A percentile compares a stretch with the other conserved stretches of the same genome.
These are phyloP conservation scores for Candida glaebosa DNA, from an alignment of 805 yeast genomes.

Conservation along the genomic window DNA sequence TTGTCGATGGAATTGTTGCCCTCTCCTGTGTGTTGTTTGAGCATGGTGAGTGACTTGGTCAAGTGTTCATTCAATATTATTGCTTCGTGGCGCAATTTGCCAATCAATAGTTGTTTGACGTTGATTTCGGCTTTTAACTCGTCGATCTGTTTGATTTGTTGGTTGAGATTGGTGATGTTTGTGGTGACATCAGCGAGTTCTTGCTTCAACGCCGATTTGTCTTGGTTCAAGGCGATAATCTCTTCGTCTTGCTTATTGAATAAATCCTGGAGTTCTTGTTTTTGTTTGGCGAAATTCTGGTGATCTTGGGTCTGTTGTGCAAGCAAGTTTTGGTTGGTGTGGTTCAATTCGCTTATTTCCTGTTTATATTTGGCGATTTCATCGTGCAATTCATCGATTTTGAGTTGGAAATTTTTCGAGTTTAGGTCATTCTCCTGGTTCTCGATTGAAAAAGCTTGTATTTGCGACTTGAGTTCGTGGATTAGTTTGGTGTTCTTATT, in stretches of 20 bases:
- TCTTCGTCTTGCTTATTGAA: constrained; percentile 30
- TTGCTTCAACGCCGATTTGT: constrained; percentile 8
- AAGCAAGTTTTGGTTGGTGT: constrained; percentile 9
- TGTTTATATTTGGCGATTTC: constrained; percentile 27
- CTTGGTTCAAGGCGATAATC: constrained; percentile 15
- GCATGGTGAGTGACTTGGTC: constrained; percentile 84
- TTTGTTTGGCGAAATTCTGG: constrained; percentile 32
- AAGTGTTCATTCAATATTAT: constrained; percentile 90
- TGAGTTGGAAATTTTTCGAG: constrained; percentile 37
- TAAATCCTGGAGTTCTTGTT: constrained; percentile 17
- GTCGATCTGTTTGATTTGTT: constrained; percentile 36
- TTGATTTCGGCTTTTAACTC: constrained; percentile 52
- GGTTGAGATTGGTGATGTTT: constrained; percentile 22
- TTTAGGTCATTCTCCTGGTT: constrained; percentile 37
- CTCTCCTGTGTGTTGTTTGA: constrained; percentile 66
- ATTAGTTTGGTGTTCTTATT: constrained; percentile 36
- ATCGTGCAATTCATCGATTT: constrained; percentile 44
- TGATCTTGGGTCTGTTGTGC: background rate
- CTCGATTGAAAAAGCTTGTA: constrained; percentile 38
- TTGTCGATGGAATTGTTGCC: constrained; percentile 73
- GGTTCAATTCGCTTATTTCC: constrained; percentile 13
- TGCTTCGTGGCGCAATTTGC: constrained; percentile 92
- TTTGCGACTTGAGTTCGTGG: constrained; percentile 37
- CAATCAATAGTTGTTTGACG: constrained; percentile 69
- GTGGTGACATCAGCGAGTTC: constrained; percentile 8